Base-by-base conservation (phyloP, 2,329 filamentous ascomycete genomes). In the Dactylonectria estremocensis region DNA sequence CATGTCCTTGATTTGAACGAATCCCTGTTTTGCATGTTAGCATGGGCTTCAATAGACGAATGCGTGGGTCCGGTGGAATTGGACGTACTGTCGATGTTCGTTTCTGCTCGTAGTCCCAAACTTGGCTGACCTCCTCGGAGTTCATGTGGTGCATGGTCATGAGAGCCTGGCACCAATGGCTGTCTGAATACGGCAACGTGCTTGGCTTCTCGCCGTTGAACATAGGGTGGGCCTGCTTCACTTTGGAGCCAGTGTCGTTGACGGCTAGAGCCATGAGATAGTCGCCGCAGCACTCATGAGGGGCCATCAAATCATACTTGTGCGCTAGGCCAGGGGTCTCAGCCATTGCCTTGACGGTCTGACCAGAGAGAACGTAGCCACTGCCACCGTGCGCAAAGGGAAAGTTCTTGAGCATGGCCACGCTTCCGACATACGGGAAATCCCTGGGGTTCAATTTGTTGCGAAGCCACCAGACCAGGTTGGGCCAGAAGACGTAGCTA, bases 331-430 rank as follows among this genome's bases (percentile, higher is more conserved):
- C 80, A 0, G 80, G 81, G 40, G 85, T 81, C 28, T 82, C 79
- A 3, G 86, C 81, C 53, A 88, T 81, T 59, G 81, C 80, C 70
- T 84, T 80, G 74, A 91, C 79, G 3, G 89, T 83, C 1, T 82
- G 84, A 3, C 86, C 83, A 16, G 86, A 87, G n/a, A 90, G 76
- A 62, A 86, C 79, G 74, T 87, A 88, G n/a, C 88, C 88, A 40
- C 85, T 88, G 3, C 88, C 88, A 11, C 88, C 88, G 71, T 90
- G 88, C 14, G 85, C 88, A 70, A 90, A 90, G 2, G 82, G 78
- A 58, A 82, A 80, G 24, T 77, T 80, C 33, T 79, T 78, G 57
- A 87, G 78, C 62, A 83, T 85, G 56, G 86, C 84, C 28, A 84
- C 81, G 56, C 86, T 87, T 22, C 88, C 88, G 11, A 89, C 76